phyloP scores from a whole-genome alignment of 2,329 filamentous ascomycete genomes.

The Coniochaeta prunicola region DNA sequence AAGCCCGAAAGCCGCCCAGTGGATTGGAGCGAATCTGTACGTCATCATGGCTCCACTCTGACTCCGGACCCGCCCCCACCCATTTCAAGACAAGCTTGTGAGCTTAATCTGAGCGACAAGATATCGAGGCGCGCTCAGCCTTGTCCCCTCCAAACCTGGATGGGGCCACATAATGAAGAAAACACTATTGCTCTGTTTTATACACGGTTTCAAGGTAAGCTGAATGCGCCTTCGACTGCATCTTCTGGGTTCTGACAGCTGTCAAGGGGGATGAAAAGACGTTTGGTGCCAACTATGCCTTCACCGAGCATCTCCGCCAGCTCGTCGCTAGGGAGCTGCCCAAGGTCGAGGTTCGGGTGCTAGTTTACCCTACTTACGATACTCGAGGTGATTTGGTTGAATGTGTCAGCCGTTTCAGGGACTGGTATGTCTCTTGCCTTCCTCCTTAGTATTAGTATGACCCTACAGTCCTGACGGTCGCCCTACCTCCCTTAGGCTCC shows the following conservation, averaged over 20 bases:
- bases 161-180: constrained; percentile 56
- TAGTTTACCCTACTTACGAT: constrained; percentile 76
- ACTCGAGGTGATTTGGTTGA: constrained; percentile 70
- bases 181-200: constrained; percentile 74
- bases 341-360: constrained; percentile 56
- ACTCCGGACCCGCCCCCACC: neutral
- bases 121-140: neutral
- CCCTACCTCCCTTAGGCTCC: constrained; percentile 50
- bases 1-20: too few species aligned
- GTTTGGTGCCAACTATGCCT: constrained; percentile 58
- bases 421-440: constrained; percentile 55
- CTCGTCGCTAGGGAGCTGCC: constrained; percentile 60
- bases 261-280: constrained; percentile 67
- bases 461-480: neutral
- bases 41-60: neutral
- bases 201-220: constrained; percentile 76
- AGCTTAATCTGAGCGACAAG: neutral
- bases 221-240: neutral
- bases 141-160: constrained; percentile 8
- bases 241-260: neutral
- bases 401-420: constrained; percentile 65
- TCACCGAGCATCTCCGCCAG: constrained; percentile 64
- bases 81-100: neutral
- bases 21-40: neutral
- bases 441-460: neutral